A percentile compares a stretch with the other conserved stretches of the same genome.
Conservation (phyloP, 768 basidiomycete genomes). For the Holtermannia corniformis region DNA sequence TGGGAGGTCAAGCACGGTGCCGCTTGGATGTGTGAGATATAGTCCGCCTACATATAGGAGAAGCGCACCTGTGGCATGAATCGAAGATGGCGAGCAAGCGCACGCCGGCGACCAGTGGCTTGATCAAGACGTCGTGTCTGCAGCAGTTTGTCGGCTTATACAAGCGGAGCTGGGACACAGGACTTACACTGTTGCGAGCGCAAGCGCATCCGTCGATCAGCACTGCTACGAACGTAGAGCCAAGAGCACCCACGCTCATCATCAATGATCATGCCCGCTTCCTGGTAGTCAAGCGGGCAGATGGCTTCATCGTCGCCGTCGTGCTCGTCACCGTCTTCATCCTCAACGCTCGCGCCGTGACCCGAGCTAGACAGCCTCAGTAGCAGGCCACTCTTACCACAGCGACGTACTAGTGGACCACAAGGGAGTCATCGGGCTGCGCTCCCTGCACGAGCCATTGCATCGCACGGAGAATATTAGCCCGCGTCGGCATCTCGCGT, state of each 20-base stretch:
- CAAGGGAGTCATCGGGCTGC: background rate
- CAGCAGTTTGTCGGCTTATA: background rate
- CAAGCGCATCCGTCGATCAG: background rate
- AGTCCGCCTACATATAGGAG: background rate
- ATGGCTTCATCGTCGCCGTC: slow-evolving; percentile 3
- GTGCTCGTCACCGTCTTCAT: background rate
- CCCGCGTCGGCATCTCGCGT: background rate
- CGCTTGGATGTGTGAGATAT: background rate
- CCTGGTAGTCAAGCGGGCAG: slow-evolving; percentile 4
- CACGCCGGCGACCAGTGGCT: background rate
- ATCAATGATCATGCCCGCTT: background rate
- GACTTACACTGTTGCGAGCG: too few species aligned
- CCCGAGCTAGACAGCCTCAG: background rate
- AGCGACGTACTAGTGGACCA: slow-evolving; percentile 1
- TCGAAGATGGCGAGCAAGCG: slow-evolving; percentile 3
- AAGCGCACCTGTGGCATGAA: background rate
- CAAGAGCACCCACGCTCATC: slow-evolving; percentile 1
- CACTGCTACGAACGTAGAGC: background rate
- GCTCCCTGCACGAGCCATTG: slow-evolving; percentile 1
- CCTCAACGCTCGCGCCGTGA: background rate
- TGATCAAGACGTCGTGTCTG: slow-evolving; percentile 1
- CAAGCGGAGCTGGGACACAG: too few species aligned
- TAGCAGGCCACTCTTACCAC: too few species aligned
- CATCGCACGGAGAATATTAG: slow-evolving; percentile 1
- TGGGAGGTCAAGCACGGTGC: slow-evolving; percentile 1